Conservation (phyloP, 2,329 filamentous ascomycete species). For the Scleromitrula shiraiana region DNA sequence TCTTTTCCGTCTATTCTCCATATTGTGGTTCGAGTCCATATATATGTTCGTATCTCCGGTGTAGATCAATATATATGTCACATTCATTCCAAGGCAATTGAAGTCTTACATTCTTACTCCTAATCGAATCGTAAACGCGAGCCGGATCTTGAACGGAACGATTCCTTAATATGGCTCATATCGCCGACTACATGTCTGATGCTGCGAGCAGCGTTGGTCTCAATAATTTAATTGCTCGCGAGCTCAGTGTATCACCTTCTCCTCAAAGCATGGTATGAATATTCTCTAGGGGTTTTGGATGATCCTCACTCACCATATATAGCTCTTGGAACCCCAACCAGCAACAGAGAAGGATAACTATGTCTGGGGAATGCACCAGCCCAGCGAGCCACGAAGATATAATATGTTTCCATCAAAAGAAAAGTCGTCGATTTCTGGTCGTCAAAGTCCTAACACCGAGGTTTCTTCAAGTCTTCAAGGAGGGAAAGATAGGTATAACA, state of each 20-base stretch:
- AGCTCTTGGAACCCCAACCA: slow-evolving; percentile 14
- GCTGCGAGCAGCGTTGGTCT: slow-evolving; percentile 5
- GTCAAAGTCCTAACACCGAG: slow-evolving; percentile 41
- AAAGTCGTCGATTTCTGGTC: slow-evolving; percentile 29
- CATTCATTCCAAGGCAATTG: neutral
- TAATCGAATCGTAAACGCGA: slow-evolving; percentile 13
- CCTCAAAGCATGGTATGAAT: slow-evolving; percentile 28
- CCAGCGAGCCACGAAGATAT: slow-evolving; percentile 45
- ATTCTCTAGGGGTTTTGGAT: neutral
- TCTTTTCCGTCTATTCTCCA: slow-evolving; percentile 9
- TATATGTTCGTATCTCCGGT: slow-evolving; percentile 11
- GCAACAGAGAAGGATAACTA: slow-evolving; percentile 39
- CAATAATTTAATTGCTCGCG: slow-evolving; percentile 24
- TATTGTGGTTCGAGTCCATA: slow-evolving; percentile 17
- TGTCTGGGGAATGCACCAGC: slow-evolving; percentile 51
- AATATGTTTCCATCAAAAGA: slow-evolving; percentile 51
- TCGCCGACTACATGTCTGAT: slow-evolving; percentile 3
- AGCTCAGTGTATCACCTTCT: slow-evolving; percentile 30
- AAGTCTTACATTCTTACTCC: slow-evolving; percentile 3
- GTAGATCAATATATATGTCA: slow-evolving; percentile 6
- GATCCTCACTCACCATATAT: slow-evolving; percentile 13
- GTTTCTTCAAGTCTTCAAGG: slow-evolving; percentile 29
- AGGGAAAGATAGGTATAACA: slow-evolving; percentile 23
- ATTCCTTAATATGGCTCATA: slow-evolving; percentile 10
- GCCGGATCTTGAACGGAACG: slow-evolving; percentile 16